Evolutionary conservation across 176 grass and related monocot species (phyloP), one percentile per base, ranked within the genome.

Genomic region (Raddia distichophylla): DNA sequence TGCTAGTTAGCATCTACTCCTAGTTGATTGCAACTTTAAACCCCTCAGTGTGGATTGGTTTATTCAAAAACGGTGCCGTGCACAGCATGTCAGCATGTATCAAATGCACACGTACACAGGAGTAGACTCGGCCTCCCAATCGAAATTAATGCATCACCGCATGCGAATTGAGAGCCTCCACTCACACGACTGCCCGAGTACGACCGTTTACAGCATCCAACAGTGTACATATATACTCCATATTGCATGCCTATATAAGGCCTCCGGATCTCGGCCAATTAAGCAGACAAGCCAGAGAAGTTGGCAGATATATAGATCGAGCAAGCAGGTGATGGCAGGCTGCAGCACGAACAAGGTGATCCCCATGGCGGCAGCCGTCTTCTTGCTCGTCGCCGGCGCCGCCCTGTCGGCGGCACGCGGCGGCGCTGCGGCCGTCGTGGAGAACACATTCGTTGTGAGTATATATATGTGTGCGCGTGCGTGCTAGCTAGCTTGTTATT

Each of bases 381-480:
- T 42, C 12, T 2, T 8, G 18, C 52, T 67, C 61, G 55, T 40
- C 50, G 9, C 56, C 63, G 51, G 35, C 64, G 63, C 13, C 11
- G 58, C n/a, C 9, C 12, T 76, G n/a, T 37, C 81, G 3, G 13
- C 5, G 17, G 58, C 60, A 0, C 0, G 1, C 11, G 3, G 40
- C 1, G 19, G 65, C 0, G 53, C 58, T 9, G 78, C 60, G 5
- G 70, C 60, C 0, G 34, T 83, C 48, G 81, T 83, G 8, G 70
- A 83, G 48, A 70, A 74, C 70, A 83, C 81, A 7, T 83, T 83
- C 40, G 49, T 66, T 33, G 81, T 83, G 63, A 83, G 81, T 82
- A 12, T n/a, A 37, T 15, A 11, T 33, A 50, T 4, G n/a, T 0
- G 5, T 10, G 37, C 37, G 37, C 12, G n/a, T 0, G 5, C 18